Evolutionary conservation across 192 early-diverging fungal genomes (phyloP), one percentile per base, ranked within the genome.

Genomic region (Linnemannia exigua): DNA sequence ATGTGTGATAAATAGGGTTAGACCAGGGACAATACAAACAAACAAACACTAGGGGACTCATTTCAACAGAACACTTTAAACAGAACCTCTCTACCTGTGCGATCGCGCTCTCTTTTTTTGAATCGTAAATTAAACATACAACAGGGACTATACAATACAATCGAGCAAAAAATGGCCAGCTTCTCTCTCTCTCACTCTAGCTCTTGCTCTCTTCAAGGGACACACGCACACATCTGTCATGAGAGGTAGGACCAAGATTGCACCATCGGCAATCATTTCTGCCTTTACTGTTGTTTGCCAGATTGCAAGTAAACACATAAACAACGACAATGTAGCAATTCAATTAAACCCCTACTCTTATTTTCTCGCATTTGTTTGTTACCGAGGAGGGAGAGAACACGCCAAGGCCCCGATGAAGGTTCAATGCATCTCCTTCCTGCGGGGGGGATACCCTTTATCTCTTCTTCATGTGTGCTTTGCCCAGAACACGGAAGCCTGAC

Each of bases 351-450:
- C 28, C 58, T 12, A 3, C 14, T 15, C 5, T 17, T 50, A 3
- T 63, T 63, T 63, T 63, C 58, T 63, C 58, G 31, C n/a, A n/a
- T n/a, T 63, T n/a, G 15, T 31, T 63, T 63, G 58, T 63, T 63
- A 63, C 58, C 58, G 58, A 63, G 25, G 28, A 63, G 31, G 28
- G 12, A 9, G 58, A 28, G 9, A 44, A 3, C 3, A 44, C 3
- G 41, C 9, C 41, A 44, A 9, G 2, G 7, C 22, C n/a, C 52
- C n/a, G n/a, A 28, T 63, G 28, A 11, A 33, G 58, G 15, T 44
- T 44, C 41, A 44, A n/a, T n/a, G n/a, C n/a, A n/a, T n/a, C n/a
- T n/a, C n/a, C n/a, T n/a, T n/a, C n/a, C n/a, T n/a, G n/a, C n/a
- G n/a, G n/a, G n/a, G n/a, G n/a, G n/a, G n/a, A n/a, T n/a, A n/a